phyloP scores from a whole-genome alignment of 2,329 filamentous ascomycete species.

The Pseudohalonectria lignicola region DNA sequence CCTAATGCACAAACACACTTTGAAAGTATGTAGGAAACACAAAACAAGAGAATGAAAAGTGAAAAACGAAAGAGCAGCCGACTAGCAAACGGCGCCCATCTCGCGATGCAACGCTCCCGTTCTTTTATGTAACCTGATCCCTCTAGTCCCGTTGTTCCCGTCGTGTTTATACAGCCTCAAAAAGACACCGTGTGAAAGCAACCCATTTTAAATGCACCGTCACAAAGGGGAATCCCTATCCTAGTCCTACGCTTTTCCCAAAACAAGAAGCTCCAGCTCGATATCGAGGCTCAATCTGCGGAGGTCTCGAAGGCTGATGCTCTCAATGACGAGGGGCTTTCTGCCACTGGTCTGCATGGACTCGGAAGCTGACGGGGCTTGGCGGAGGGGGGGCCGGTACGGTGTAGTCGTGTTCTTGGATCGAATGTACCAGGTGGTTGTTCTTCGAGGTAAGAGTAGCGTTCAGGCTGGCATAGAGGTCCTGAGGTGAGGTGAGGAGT shows the following conservation, averaged over 20 bases:
- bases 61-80: background rate
- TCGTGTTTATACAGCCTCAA: no score
- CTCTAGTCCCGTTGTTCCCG: background rate
- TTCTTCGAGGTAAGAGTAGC: constrained; percentile 34
- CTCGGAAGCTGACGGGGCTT: constrained; percentile 49
- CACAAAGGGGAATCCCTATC: background rate
- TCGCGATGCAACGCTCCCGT: constrained; percentile 1
- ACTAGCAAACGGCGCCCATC: no score
- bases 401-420: constrained; percentile 48
- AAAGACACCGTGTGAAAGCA: no score
- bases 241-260: background rate
- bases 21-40: background rate
- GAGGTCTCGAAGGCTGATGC: no score
- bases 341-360: constrained; percentile 38
- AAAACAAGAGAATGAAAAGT: background rate
- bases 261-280: no score
- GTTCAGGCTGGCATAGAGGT: constrained; percentile 42
- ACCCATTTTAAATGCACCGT: no score
- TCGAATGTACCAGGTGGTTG: constrained; percentile 32
- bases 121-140: background rate
- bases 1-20: no score
- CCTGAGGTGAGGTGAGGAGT: constrained; percentile 33
- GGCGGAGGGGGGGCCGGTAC: constrained; percentile 56
- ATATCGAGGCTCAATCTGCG: no score
- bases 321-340: constrained; percentile 14